Conservation (phyloP, 2,329 filamentous ascomycete genomes). For the Penicillium sp. region DNA sequence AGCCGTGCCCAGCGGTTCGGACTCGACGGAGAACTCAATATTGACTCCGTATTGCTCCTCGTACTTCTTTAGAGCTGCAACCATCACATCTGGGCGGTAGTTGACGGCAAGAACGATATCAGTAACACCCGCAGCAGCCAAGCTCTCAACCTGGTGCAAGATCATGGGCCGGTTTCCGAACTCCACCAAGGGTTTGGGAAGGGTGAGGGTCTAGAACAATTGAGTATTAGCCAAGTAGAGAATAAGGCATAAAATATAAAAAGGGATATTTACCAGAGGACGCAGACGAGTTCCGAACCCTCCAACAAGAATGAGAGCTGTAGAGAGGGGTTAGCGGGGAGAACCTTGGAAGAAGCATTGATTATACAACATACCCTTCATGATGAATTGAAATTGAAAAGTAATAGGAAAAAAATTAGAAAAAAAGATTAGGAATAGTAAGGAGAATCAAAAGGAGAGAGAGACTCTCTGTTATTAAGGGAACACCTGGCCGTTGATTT, state of each 20-base stretch:
- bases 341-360: constrained; percentile 9
- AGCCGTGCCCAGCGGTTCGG: constrained; percentile 90
- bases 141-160: constrained; percentile 91
- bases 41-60: constrained; percentile 89
- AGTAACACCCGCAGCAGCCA: constrained; percentile 89
- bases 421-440: constrained; percentile 4
- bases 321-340: constrained; percentile 7
- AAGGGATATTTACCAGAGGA: constrained; percentile 70
- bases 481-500: constrained; percentile 33
- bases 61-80: constrained; percentile 89
- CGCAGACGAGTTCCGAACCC: constrained; percentile 97
- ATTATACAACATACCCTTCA: constrained; percentile 43
- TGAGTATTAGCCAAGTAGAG: constrained; percentile 10
- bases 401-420: constrained; percentile 2
- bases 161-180: constrained; percentile 99
- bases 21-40: constrained; percentile 96
- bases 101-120: constrained; percentile 98
- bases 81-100: constrained; percentile 98
- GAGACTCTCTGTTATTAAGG: constrained; percentile 20
- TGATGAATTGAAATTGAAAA: constrained; percentile 24
- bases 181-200: constrained; percentile 95
- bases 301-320: constrained; percentile 97
- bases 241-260: background rate
- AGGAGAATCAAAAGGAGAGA: constrained; percentile 18
- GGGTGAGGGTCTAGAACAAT: constrained; percentile 74